Base-by-base conservation (phyloP, 2,329 filamentous ascomycete species). In the Talaromyces sp. region DNA sequence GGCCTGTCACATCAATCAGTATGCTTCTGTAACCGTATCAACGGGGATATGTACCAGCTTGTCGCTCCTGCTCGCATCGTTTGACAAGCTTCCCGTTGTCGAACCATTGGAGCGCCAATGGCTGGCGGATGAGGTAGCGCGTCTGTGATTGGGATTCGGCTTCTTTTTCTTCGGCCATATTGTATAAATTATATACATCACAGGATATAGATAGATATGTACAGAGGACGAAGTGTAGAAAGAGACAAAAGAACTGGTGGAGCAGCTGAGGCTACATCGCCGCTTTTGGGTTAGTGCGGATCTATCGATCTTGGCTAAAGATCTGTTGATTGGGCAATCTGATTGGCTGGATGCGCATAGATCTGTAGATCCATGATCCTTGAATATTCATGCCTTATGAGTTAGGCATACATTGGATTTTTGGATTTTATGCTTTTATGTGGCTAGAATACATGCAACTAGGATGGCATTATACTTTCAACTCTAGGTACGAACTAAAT, bases 21-120 rank as follows among this genome's bases (percentile, higher is more conserved):
- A 35, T 35, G 35, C n/a, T 0, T 35, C 14, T 27, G 14, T 19
- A 19, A 10, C 52, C 22, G 1, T 11, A 13, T 4, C 10, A 35
- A 9, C 4, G 5, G 22, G 33, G 24, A 22, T 11, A 14, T 7
- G 74, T 48, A 72, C 71, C 69, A 6, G 80, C 81, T 68, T 80
- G 77, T 33, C 81, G 75, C 69, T 82, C 80, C 65, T 79, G 77
- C 3, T 82, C 79, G 52, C 73, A 75, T 59, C 75, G 77, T 68
- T 80, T 81, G 52, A 76, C 70, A 11, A 82, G 73, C 27, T 71
- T 72, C 11, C 78, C 79, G 39, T 79, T 74, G 68, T 82, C 75
- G 65, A 82, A 82, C 79, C 79, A 82, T 71, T 82, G 80, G 48
- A 82, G 72, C 2, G 80, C 79, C 41, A 70, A 65, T 7, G 73